Conservation (phyloP, 441 rosid species). For the Pelargonium australe region DNA sequence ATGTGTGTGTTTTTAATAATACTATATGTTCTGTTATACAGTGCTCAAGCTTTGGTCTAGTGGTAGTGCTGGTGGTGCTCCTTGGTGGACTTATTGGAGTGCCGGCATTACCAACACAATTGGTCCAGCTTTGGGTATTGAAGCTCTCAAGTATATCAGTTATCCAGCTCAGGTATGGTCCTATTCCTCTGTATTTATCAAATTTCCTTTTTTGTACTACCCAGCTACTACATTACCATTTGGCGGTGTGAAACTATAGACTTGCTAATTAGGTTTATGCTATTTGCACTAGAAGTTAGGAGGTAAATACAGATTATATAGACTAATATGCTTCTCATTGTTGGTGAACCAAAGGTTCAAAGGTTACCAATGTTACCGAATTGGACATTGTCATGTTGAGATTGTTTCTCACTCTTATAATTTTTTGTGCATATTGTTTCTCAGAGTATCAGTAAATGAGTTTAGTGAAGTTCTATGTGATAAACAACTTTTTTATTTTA, state of each 20-base stretch:
- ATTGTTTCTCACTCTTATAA: neutral
- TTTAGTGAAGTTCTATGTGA: neutral
- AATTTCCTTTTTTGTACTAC: neutral
- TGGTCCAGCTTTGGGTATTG: constrained; percentile 98
- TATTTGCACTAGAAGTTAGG: neutral
- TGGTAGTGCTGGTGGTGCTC: constrained; percentile 53
- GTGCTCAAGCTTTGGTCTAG: constrained; percentile 92
- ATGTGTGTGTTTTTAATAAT: neutral
- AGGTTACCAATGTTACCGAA: neutral
- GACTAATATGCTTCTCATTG: neutral
- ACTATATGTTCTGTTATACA: constrained; percentile 21
- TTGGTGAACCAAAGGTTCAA: neutral
- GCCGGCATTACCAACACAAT: constrained; percentile 93
- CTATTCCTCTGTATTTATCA: neutral
- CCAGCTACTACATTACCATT: neutral
- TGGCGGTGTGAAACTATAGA: neutral
- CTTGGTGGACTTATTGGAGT: constrained; percentile 94
- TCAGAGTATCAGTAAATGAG: neutral
- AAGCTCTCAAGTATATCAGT: constrained; percentile 88
- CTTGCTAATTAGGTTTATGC: neutral
- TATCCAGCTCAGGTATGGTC: constrained; percentile 86
- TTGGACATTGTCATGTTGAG: neutral
- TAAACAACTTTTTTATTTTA: neutral
- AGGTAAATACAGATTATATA: neutral
- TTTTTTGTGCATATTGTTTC: neutral